Conservation (phyloP, 805 yeast species). For the Kazachstania bromeliacearum region DNA sequence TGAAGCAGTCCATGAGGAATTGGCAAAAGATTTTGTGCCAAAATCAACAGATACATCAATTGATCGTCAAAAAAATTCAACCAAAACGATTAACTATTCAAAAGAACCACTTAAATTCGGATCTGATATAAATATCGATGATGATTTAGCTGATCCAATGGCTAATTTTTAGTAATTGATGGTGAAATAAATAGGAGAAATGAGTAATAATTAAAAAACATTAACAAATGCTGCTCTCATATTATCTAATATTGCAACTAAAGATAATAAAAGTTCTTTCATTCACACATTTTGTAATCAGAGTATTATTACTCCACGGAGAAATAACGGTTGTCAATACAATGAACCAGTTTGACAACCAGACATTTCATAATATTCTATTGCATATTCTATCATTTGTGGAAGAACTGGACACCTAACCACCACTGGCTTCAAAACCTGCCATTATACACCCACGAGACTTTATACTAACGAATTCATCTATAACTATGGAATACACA, state of each 20-base stretch:
- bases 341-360: not conserved
- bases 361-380: not conserved
- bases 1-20: conserved; percentile 27
- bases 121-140: conserved; percentile 1
- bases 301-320: not conserved
- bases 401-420: too few relatives aligned
- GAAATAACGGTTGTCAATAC: not conserved
- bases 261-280: not conserved
- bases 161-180: too few relatives aligned
- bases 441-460: too few relatives aligned
- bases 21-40: conserved; percentile 20
- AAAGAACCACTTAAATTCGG: not conserved
- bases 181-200: not conserved
- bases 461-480: too few relatives aligned
- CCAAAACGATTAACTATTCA: not conserved
- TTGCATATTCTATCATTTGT: too few relatives aligned
- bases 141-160: conserved; percentile 5
- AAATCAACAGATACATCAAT: not conserved
- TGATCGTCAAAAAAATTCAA: not conserved
- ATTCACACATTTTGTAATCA: not conserved
- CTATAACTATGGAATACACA: too few relatives aligned
- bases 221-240: not conserved
- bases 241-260: not conserved
- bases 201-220: not conserved
- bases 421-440: too few relatives aligned